Percentiles rank a stretch among this genome's conserved stretches.
These are phyloP conservation scores for Annulohypoxylon truncatum DNA, from an alignment of 2,329 filamentous ascomycete species.

Conservation along the genomic window DNA sequence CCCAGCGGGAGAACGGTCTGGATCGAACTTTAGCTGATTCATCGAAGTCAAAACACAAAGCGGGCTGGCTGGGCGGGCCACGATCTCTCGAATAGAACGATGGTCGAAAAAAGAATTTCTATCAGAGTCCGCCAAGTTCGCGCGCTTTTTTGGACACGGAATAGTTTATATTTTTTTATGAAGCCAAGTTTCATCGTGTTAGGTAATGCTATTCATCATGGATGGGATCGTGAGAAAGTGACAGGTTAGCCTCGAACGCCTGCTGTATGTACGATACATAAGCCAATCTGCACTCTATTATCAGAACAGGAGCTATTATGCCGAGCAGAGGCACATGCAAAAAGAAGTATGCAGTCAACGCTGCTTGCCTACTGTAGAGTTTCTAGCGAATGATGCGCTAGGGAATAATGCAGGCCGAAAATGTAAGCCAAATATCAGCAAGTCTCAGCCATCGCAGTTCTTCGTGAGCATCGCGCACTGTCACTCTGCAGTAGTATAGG, in stretches of 20 bases:
- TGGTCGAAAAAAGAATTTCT: constrained; percentile 4
- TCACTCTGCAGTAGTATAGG: constrained; percentile 3
- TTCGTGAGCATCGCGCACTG: constrained; percentile 25
- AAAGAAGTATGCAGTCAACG: constrained; percentile 4
- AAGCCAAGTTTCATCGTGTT: background rate
- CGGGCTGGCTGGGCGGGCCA: constrained; percentile 18
- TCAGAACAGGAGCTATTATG: constrained; percentile 14
- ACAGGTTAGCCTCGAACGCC: constrained; percentile 1
- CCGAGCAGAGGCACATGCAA: constrained; percentile 25
- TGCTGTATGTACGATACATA: constrained; percentile 2
- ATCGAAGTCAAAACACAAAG: constrained; percentile 27
- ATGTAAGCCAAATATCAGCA: constrained; percentile 17
- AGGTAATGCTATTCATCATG: constrained; percentile 11
- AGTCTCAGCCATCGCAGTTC: constrained; percentile 31
- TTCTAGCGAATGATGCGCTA: constrained; percentile 18
- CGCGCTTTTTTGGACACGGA: constrained; percentile 1
- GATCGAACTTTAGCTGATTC: constrained; percentile 40
- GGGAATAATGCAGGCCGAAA: constrained; percentile 25
- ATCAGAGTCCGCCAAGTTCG: background rate
- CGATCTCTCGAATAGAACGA: constrained; percentile 15
- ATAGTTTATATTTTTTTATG: constrained; percentile 6
- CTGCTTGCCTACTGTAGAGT: constrained; percentile 1
- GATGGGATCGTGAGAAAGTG: constrained; percentile 16
- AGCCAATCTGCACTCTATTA: constrained; percentile 16
- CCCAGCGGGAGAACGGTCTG: constrained; percentile 37